These are phyloP conservation scores for Blastobotrys attinorum DNA, from an alignment of 805 yeast genomes.

Conservation along the genomic window DNA sequence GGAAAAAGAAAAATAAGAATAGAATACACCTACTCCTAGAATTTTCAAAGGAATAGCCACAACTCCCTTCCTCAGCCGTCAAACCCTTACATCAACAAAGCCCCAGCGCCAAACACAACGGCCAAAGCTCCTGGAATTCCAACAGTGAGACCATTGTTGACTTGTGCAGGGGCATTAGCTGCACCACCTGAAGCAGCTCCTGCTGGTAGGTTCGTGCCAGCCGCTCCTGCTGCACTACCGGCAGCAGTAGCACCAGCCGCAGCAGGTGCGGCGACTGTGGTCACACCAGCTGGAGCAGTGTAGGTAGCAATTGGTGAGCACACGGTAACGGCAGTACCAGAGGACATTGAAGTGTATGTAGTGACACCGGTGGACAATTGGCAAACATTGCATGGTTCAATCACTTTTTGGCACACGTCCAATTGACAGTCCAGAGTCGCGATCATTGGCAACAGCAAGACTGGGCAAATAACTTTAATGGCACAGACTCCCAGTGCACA, in stretches of 20 bases:
- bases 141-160: background rate
- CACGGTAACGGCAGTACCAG: background rate
- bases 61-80: background rate
- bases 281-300: background rate
- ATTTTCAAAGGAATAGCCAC: too few relatives aligned
- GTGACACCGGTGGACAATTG: background rate
- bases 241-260: background rate
- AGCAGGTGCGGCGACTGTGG: background rate
- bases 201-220: background rate
- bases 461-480: background rate
- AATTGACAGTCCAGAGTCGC: background rate
- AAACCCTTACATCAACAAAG: background rate
- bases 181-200: background rate
- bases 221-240: background rate
- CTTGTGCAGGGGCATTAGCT: background rate
- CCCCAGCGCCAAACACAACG: background rate
- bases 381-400: slow-evolving; percentile 1
- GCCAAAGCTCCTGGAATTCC: background rate
- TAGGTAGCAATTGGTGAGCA: background rate
- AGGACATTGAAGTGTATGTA: background rate
- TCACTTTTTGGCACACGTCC: background rate
- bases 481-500: background rate
- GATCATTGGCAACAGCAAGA: background rate
- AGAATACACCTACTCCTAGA: background rate
- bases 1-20: background rate